Evolutionary conservation across 2,329 filamentous ascomycete genomes (phyloP), one percentile per base, ranked within the genome.

Genomic region (Paramyrothecium sp.): DNA sequence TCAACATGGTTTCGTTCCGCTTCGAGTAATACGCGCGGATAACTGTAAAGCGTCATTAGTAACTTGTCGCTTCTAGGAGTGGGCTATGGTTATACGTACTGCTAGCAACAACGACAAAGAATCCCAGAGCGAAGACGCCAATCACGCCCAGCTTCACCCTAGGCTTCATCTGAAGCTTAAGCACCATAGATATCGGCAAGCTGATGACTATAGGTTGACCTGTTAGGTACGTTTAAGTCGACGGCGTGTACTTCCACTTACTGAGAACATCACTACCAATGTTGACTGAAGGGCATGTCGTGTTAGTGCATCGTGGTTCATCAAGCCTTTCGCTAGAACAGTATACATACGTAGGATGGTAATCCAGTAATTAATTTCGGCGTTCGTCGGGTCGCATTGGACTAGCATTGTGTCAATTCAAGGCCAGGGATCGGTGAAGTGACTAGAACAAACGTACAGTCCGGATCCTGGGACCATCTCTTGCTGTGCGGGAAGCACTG

Each of bases 401-500:
- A 65, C 63, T 65, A 20, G 26, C 17, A n/a, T 13, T 2, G 16
- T 0, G 19, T 63, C 26, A 63, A 55, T 49, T 11, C 20, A 46
- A 46, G 16, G 17, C 13, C 7, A 7, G 41, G 41, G 17, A 46
- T 46, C 5, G 19, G 41, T 4, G 41, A 46, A 4, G 17, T 12
- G 19, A 20, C 16, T 7, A n/a, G 3, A 33, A 21, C 3, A 22
- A 26, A 51, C 62, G 2, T 7, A 69, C 67, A 69, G 0, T 34
- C 17, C 11, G 68, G 68, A 55, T 70, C 65, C 3, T 54, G 57
- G 21, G 64, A 75, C 67, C 67, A 70, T 54, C 67, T 53, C 54
- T 69, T 70, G 21, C 69, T 60, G 19, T 70, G 66, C 0, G 73
- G 73, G 44, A 64, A 75, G 54, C 73, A 75, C 52, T 75, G 70